Conservation (phyloP, 2,329 filamentous ascomycete genomes). For the Fusarium miscanthi region DNA sequence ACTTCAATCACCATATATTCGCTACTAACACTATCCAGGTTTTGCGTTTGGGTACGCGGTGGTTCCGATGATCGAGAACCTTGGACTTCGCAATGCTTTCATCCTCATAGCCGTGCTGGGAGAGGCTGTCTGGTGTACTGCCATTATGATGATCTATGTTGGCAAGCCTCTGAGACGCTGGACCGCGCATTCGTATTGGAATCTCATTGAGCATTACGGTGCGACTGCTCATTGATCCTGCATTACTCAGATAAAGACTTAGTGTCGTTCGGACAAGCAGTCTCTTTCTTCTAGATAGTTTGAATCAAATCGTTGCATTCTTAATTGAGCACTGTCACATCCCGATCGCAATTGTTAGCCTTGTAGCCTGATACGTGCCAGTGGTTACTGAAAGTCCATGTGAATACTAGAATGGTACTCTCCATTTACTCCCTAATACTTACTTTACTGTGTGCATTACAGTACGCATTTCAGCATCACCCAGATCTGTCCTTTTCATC, state of each 20-base stretch:
- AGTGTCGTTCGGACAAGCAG: too few species aligned
- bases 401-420: background rate
- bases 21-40: background rate
- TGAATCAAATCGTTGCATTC: too few species aligned
- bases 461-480: background rate
- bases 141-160: background rate
- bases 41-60: slow-evolving; percentile 1
- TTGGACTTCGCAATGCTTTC: slow-evolving; percentile 1
- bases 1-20: background rate
- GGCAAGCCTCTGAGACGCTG: background rate
- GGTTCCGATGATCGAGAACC: background rate
- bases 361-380: background rate
- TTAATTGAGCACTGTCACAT: too few species aligned
- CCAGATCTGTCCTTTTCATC: too few species aligned
- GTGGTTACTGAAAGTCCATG: background rate
- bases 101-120: background rate
- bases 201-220: background rate
- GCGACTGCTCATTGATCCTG: background rate
- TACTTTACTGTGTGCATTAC: background rate
- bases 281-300: background rate
- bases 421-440: background rate
- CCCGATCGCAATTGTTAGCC: fast-evolving
- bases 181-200: background rate
- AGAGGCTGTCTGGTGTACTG: slow-evolving; percentile 5
- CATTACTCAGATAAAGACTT: background rate